These are phyloP conservation scores for Scytalidium sp. DNA, from an alignment of 2,329 filamentous ascomycete species.

Conservation along the genomic window DNA sequence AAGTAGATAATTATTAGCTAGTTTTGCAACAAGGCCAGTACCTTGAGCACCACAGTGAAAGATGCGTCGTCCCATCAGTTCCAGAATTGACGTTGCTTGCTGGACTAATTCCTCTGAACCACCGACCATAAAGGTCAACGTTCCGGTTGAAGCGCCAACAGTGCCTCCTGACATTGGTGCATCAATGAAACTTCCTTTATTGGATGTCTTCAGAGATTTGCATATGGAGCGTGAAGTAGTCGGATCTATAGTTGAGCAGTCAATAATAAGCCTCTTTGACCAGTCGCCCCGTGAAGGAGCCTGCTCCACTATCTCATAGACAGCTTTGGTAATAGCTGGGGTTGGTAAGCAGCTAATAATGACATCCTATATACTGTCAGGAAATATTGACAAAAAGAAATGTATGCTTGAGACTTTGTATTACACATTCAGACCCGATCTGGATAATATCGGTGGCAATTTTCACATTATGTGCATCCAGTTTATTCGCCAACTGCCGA, in stretches of 20 bases:
- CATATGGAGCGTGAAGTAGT: background rate
- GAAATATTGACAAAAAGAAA: too few species aligned
- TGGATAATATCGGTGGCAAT: too few species aligned
- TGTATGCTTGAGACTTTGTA: too few species aligned
- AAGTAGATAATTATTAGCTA: slow-evolving; percentile 92
- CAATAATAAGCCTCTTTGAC: background rate
- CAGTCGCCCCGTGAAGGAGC: background rate
- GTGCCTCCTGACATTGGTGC: slow-evolving; percentile 94
- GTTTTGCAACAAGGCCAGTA: slow-evolving; percentile 80
- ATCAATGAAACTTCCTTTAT: slow-evolving; percentile 18
- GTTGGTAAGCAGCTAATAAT: background rate
- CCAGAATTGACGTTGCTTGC: slow-evolving; percentile 63
- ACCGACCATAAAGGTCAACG: slow-evolving; percentile 91
- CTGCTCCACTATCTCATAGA: background rate
- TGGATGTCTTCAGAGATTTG: background rate
- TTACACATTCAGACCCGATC: too few species aligned
- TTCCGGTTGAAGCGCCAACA: slow-evolving; percentile 78
- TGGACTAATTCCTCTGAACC: slow-evolving; percentile 56
- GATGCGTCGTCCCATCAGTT: slow-evolving; percentile 78
- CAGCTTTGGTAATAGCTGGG: background rate
- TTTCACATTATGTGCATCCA: too few species aligned
- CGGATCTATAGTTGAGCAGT: background rate
- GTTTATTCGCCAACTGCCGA: too few species aligned
- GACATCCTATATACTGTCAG: too few species aligned
- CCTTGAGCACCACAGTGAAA: slow-evolving; percentile 75